These are phyloP conservation scores for Chlorella vulgaris DNA, from an alignment of 139 green algal species.

Conservation along the genomic window DNA sequence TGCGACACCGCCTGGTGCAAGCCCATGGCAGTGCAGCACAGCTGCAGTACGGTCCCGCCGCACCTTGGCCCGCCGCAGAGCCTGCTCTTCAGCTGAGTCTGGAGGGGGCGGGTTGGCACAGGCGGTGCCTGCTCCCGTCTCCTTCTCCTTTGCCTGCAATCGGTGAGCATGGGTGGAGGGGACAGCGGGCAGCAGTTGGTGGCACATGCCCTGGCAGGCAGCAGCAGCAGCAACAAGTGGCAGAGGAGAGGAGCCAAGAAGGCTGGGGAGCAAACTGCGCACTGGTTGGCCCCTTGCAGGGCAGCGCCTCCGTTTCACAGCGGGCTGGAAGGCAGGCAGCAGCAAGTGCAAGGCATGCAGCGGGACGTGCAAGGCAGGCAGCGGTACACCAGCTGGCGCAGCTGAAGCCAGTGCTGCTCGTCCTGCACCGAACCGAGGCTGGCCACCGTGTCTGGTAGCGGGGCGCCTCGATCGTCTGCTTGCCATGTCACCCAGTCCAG, in stretches of 20 bases:
- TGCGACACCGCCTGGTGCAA: no score
- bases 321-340: neutral
- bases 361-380: neutral
- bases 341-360: neutral
- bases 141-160: constrained; percentile 14
- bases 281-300: no score
- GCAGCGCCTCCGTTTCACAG: no score
- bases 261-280: no score
- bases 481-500: constrained; percentile 20
- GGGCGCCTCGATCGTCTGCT: neutral
- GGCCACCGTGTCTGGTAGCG: neutral
- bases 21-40: no score
- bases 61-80: constrained; percentile 21
- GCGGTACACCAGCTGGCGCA: constrained; percentile 7
- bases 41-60: no score
- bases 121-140: constrained; percentile 5
- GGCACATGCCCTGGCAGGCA: neutral
- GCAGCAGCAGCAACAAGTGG: no score
- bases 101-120: neutral
- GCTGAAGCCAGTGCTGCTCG: constrained; percentile 5
- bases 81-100: neutral
- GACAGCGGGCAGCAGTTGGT: neutral
- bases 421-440: neutral
- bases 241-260: no score
- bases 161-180: neutral